Base-by-base conservation (phyloP, 805 yeast species). In the Wickerhamomyces pijperi region DNA sequence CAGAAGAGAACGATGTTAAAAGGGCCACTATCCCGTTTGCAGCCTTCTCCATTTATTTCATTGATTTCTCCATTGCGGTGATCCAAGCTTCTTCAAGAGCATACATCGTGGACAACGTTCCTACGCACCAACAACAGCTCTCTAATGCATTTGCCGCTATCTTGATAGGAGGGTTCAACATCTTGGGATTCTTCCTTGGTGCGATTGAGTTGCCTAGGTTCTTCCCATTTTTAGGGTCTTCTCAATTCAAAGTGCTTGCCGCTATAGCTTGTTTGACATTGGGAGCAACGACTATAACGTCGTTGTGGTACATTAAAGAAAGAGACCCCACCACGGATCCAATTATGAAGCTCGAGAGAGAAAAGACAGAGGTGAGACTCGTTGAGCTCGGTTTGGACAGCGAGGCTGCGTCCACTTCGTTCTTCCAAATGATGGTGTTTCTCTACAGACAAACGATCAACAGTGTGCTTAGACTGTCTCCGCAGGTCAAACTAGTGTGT, bases 61-160 rank as follows among this genome's bases (percentile, higher is more conserved):
- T 74, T 35, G 82, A 77, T 48, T 72, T 77, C 40, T 68, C 79
- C 6, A 72, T 77, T 29, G 68, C 69, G 41, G 70, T 67, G 3
- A 76, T 77, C 39, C 81, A 76, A 46, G 80, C 82, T 1, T 65
- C 78, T 5, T 59, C 74, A 8, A 61, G 83, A 12, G 82, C 83
- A 0, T 63, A 74, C 32, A 72, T 76, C 23, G 80, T 76, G 18
- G 83, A 76, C 48, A 70, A 72, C 44, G 74, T 75, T 7, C 72
- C 78, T 5, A 63, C 74, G 1, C 55, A 61, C 37, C 82, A 74
- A 46, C 82, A 77, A 47, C 73, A 70, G 39, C 48, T 59, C 5
- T 78, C 80, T 9, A 76, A 76, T 50, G 82, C 80, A 1, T 73
- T 78, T 79, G 82, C 81, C 1, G 79, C 82, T 2, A 58, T 78